Conservation (phyloP, 306 rosid species). For the Dicorynia guianensis region DNA sequence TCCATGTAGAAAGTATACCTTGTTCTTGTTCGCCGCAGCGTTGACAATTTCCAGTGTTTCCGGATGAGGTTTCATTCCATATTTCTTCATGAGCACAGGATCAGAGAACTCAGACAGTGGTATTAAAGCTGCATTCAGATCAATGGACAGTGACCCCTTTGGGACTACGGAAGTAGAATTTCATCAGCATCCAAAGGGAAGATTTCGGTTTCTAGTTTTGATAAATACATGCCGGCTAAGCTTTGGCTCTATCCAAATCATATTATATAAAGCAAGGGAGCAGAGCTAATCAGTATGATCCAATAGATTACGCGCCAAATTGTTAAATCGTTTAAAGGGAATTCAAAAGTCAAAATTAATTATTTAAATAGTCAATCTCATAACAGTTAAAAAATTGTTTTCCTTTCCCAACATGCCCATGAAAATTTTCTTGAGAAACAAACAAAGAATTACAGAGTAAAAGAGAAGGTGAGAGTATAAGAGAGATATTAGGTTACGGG, state of each 20-base stretch:
- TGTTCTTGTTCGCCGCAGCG: constrained; percentile 57
- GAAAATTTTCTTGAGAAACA: constrained; percentile 10
- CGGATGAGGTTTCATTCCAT: constrained; percentile 58
- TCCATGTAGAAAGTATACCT: constrained; percentile 41
- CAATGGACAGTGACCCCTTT: neutral
- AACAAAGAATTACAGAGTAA: neutral
- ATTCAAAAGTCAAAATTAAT: no score
- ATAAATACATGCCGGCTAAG: neutral
- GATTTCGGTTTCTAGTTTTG: neutral
- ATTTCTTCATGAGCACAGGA: constrained; percentile 60
- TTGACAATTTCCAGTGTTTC: constrained; percentile 60
- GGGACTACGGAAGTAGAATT: neutral
- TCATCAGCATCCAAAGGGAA: neutral
- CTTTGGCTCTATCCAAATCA: no score
- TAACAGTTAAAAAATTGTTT: no score
- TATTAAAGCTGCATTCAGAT: constrained; percentile 67
- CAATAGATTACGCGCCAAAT: no score
- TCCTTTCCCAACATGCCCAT: neutral
- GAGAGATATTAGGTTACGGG: constrained; percentile 55
- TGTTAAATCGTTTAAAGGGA: no score
- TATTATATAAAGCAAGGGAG: no score
- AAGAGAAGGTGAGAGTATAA: neutral
- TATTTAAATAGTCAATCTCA: neutral
- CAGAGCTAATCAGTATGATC: no score
- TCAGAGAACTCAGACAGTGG: constrained; percentile 71